phyloP scores from a whole-genome alignment of 495 filamentous ascomycete genomes.

The Aspergillus homomorphus region DNA sequence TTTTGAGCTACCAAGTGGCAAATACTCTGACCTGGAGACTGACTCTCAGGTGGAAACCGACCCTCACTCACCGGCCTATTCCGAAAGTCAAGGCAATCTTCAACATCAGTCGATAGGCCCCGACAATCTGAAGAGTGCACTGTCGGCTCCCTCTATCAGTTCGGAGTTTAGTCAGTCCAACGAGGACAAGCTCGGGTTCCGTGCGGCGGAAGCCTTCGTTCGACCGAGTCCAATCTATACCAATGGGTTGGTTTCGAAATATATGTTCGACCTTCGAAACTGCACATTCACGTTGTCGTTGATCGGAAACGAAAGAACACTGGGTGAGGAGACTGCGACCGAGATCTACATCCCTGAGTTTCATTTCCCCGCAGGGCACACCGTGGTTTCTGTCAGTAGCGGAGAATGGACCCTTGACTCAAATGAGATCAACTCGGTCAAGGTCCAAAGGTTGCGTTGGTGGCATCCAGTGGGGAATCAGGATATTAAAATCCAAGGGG shows the following conservation, averaged over 20 bases:
- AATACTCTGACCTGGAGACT: conserved; percentile 14
- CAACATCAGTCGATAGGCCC: conserved; percentile 60
- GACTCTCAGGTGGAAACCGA: conserved; percentile 41
- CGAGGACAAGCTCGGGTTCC: conserved; percentile 64
- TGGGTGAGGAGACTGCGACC: conserved; percentile 61
- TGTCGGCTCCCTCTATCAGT: conserved; percentile 70
- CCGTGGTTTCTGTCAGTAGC: conserved; percentile 68
- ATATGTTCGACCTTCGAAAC: conserved; percentile 75
- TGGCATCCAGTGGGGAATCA: conserved; percentile 88
- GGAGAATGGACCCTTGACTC: conserved; percentile 85
- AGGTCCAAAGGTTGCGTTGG: conserved; percentile 76
- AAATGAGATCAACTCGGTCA: conserved; percentile 62
- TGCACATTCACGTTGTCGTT: conserved; percentile 70
- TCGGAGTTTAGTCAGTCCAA: conserved; percentile 50
- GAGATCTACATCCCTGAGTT: conserved; percentile 87
- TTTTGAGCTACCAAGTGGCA: conserved; percentile 53
- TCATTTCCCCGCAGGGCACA: conserved; percentile 77
- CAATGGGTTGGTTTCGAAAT: conserved; percentile 61
- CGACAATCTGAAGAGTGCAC: conserved; percentile 65
- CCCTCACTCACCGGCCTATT: conserved; percentile 56
- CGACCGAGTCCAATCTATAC: conserved; percentile 78
- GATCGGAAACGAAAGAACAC: conserved; percentile 47
- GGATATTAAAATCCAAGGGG: conserved; percentile 70
- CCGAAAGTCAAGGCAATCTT: conserved; percentile 52
- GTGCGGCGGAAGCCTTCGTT: conserved; percentile 88